These are phyloP conservation scores for Boletus tylopilopsis DNA, from an alignment of 768 basidiomycete genomes.

Conservation along the genomic window DNA sequence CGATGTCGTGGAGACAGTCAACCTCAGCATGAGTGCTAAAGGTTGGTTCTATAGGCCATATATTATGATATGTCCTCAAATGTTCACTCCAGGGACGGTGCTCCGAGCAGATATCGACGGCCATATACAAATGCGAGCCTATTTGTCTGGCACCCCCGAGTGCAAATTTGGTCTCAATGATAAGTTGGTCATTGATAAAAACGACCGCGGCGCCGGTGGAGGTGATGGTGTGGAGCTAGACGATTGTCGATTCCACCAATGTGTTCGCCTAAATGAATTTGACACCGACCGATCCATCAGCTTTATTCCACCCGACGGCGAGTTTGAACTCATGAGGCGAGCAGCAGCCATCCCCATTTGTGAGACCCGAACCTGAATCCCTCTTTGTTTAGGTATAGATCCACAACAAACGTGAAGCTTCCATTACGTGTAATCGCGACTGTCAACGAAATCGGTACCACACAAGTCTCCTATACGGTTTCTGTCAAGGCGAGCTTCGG, in stretches of 20 bases:
- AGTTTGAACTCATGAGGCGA: conserved; percentile 96
- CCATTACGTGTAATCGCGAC: conserved; percentile 88
- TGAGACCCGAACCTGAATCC: not conserved
- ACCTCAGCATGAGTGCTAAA: conserved; percentile 96
- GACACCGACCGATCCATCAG: conserved; percentile 92
- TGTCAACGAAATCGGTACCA: conserved; percentile 89
- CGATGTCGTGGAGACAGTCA: conserved; percentile 97
- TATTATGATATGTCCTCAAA: conserved; percentile 1
- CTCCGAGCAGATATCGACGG: conserved; percentile 97
- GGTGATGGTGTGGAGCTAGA: conserved; percentile 89
- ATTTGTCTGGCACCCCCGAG: conserved; percentile 93
- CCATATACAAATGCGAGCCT: conserved; percentile 97
- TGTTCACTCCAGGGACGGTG: conserved; percentile 59
- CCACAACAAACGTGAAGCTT: conserved; percentile 93
- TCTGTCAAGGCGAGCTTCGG: conserved; percentile 87
- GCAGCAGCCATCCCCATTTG: conserved; percentile 21
- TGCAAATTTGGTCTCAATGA: conserved; percentile 99
- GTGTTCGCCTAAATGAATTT: conserved; percentile 92
- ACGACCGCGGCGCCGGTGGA: conserved; percentile 47
- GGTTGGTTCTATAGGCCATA: conserved; percentile 36
- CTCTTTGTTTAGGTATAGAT: conserved; percentile 68
- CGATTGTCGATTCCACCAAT: conserved; percentile 98
- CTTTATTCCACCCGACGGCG: conserved; percentile 97
- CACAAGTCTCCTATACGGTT: conserved; percentile 87
- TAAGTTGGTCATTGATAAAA: conserved; percentile 94